Percentiles rank a stretch among this genome's conserved stretches.
phyloP scores from a whole-genome alignment of 2,329 filamentous ascomycete species.

The Fonsecaea multimorphosa region DNA sequence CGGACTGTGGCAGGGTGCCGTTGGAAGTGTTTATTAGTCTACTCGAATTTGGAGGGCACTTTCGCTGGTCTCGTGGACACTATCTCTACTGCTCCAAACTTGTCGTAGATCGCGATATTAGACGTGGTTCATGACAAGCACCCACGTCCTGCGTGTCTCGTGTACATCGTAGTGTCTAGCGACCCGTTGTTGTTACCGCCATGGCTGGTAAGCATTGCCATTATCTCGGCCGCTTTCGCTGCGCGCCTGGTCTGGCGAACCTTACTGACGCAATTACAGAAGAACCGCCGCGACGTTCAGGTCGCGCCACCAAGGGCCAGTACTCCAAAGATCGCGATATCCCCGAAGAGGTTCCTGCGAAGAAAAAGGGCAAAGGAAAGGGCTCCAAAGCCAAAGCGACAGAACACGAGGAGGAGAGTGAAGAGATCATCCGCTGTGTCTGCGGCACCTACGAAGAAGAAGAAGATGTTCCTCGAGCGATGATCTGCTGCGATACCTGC shows the following conservation, averaged over 20 bases:
- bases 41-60: conserved; percentile 20
- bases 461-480: conserved; percentile 83
- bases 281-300: conserved; percentile 90
- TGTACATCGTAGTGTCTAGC: conserved; percentile 29
- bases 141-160: conserved; percentile 25
- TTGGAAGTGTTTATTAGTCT: conserved; percentile 16
- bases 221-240: conserved; percentile 27
- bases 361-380: conserved; percentile 55
- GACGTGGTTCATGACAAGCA: conserved; percentile 35
- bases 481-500: conserved; percentile 95
- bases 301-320: conserved; percentile 94
- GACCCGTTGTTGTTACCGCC: conserved; percentile 40
- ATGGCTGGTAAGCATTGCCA: conserved; percentile 68
- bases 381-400: conserved; percentile 54
- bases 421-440: conserved; percentile 88
- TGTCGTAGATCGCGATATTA: conserved; percentile 38
- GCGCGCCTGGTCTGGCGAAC: background rate
- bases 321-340: conserved; percentile 85
- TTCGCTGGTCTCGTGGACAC: conserved; percentile 32
- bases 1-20: conserved; percentile 9
- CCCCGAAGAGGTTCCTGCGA: conserved; percentile 63
- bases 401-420: conserved; percentile 60
- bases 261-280: conserved; percentile 52
- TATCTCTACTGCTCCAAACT: conserved; percentile 9
- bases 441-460: conserved; percentile 87